These are phyloP conservation scores for Pestalotiopsis sp. DNA, from an alignment of 2,329 filamentous ascomycete species.

Conservation along the genomic window DNA sequence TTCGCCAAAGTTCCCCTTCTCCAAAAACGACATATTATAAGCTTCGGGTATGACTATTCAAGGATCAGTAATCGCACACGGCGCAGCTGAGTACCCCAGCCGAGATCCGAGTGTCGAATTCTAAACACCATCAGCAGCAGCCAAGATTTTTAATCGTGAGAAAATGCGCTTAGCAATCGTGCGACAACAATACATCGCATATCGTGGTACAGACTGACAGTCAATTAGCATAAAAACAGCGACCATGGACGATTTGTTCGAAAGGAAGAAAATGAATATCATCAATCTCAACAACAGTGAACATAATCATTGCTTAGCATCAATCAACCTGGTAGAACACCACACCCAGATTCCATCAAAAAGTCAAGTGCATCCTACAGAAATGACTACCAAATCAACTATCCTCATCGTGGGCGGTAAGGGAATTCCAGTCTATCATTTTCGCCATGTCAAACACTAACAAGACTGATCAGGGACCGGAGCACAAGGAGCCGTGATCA, in stretches of 20 bases:
- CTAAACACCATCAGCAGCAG: neutral
- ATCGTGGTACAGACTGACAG: neutral
- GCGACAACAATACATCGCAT: neutral
- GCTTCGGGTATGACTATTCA: neutral
- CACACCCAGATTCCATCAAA: too few relatives aligned
- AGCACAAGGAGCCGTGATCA: neutral
- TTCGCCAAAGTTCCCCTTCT: neutral
- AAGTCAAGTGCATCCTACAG: neutral
- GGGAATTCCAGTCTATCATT: neutral
- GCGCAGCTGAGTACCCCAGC: neutral
- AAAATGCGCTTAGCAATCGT: neutral
- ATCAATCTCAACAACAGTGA: too few relatives aligned
- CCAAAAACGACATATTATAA: neutral
- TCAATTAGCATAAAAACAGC: neutral
- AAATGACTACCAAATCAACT: neutral
- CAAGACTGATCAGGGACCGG: neutral
- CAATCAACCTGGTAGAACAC: too few relatives aligned
- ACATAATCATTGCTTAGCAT: neutral
- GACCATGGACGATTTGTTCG: neutral
- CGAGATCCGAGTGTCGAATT: neutral
- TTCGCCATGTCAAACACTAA: neutral
- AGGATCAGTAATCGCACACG: neutral
- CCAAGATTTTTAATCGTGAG: neutral
- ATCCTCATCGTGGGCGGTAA: neutral
- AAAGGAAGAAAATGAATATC: neutral